Evolutionary conservation across 2,329 filamentous ascomycete species (phyloP), one percentile per base, ranked within the genome.

Genomic region (Coleophoma eucalyptorum): DNA sequence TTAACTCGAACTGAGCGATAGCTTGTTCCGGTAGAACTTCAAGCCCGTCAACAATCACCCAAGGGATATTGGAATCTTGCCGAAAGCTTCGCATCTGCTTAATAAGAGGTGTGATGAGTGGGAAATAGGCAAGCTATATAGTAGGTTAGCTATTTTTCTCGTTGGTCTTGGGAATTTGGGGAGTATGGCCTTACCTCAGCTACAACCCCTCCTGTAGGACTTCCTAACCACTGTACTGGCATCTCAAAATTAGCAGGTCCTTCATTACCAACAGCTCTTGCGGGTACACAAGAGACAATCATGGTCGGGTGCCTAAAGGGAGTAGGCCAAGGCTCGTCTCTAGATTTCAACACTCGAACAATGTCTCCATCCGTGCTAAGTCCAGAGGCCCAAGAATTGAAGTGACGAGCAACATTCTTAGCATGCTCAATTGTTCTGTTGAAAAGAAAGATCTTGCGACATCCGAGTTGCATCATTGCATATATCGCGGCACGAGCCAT

Each of bases 401-500:
- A 92, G 62, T 92, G 87, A 0, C 72, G 69, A 1, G 85, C 86
- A 0, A 92, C 75, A 35, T 78, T 81, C 49, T 84, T 75, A 0
- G 88, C 87, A 46, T 86, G 50, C n/a, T 75, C 72, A 2, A 76
- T 55, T 0, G 87, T 91, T 26, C 89, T 77, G 60, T 93, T 92
- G 65, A 81, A 84, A 19, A 93, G 79, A 57, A 87, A 84, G 44
- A 93, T 87, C 56, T 88, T 87, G 53, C 82, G 81, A 45, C 90
- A 87, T 3, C 88, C 89, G 7, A 92, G 74, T 59, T 89, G 86
- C 20, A 92, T 75, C 79, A 93, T 83, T 1, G 88, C 84, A 59
- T 93, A 93, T 2, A 90, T 80, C 2, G 87, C 86, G 3, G 88
- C 87, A 53, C 89, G 78, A 8, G 86, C 88, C 87, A 92, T 92